Evolutionary conservation across 345 rosid genomes (phyloP).

Genomic region (Carallia brachiata): DNA sequence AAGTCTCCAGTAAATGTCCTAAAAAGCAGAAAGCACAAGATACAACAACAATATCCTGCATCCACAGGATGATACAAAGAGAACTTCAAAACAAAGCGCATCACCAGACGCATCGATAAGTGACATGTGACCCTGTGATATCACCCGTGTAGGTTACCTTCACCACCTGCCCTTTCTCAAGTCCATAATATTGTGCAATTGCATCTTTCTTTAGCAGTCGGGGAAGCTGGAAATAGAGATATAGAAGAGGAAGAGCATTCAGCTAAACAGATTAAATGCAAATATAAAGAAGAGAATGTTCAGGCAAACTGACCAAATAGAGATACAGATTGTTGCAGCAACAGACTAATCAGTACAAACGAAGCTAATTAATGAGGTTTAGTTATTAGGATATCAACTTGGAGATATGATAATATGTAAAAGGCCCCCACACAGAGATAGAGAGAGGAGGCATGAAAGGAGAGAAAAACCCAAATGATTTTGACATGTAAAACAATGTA

Average conservation of each 20-base stretch:
- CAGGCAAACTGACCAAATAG: too few species aligned
- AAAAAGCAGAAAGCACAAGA: too few species aligned
- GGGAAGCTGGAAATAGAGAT: conserved; percentile 32
- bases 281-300: too few species aligned
- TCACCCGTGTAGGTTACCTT: conserved; percentile 34
- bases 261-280: too few species aligned
- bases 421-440: too few species aligned
- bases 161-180: conserved; percentile 43
- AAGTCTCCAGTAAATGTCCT: too few species aligned
- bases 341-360: too few species aligned
- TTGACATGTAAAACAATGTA: background rate
- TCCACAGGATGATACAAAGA: background rate
- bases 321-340: too few species aligned
- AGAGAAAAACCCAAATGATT: background rate
- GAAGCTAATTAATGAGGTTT: too few species aligned
- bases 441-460: background rate
- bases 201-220: conserved; percentile 36
- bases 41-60: background rate
- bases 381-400: too few species aligned
- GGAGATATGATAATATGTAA: too few species aligned
- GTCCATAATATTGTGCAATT: conserved; percentile 39
- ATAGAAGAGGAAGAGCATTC: background rate
- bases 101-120: conserved; percentile 40
- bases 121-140: conserved; percentile 22
- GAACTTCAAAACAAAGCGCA: background rate